These are phyloP conservation scores for Coniella lustricola DNA, from an alignment of 2,329 filamentous ascomycete genomes.

Conservation along the genomic window DNA sequence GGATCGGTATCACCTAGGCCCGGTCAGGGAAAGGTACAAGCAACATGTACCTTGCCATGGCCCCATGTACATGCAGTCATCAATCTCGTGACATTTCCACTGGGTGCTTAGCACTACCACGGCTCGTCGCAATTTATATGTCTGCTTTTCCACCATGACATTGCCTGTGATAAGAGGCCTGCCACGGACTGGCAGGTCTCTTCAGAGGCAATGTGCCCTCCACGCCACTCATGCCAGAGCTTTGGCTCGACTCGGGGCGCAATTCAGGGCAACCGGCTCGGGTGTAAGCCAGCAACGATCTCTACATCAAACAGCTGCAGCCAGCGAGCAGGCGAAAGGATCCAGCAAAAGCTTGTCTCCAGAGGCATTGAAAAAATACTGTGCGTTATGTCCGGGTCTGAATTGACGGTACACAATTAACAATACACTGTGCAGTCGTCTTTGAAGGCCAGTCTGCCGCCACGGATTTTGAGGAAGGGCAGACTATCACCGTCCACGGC, in stretches of 20 bases:
- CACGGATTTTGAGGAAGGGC: constrained; percentile 22
- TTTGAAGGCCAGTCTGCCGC: constrained; percentile 24
- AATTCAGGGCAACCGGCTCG: background rate
- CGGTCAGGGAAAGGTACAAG: constrained; percentile 6
- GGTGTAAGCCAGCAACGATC: background rate
- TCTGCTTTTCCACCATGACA: constrained; percentile 2
- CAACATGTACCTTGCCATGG: constrained; percentile 9
- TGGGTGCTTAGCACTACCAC: background rate
- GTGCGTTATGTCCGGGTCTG: background rate
- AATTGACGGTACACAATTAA: too few species aligned
- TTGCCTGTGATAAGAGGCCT: constrained; percentile 8
- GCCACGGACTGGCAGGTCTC: background rate
- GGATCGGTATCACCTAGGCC: constrained; percentile 1
- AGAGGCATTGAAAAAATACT: constrained; percentile 20
- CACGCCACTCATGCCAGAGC: background rate
- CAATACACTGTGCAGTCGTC: constrained; percentile 23
- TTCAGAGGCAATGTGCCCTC: background rate
- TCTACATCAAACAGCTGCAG: background rate
- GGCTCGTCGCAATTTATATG: background rate
- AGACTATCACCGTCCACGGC: constrained; percentile 54
- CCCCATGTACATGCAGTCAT: background rate
- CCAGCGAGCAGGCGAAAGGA: background rate
- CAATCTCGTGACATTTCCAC: constrained; percentile 7
- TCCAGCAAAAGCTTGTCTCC: background rate
- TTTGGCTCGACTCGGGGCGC: background rate